A percentile compares a stretch with the other conserved stretches of the same genome.
Evolutionary conservation across 768 basidiomycete species (phyloP).

Genomic region (Leccinum uliginosum): DNA sequence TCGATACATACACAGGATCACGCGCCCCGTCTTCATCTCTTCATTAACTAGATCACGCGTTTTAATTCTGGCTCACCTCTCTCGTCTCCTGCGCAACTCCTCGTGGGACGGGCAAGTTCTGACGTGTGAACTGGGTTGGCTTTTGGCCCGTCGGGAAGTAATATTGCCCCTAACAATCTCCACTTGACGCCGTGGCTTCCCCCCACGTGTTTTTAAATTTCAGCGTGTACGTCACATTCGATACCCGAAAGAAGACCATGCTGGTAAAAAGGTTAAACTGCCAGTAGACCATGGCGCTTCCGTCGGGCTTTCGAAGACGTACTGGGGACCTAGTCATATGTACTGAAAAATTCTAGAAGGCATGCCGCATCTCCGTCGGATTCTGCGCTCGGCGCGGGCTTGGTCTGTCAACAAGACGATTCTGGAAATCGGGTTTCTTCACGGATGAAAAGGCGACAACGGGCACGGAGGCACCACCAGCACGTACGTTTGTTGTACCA

Average conservation of each 20-base stretch:
- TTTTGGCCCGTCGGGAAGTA: neutral
- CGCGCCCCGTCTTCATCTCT: neutral
- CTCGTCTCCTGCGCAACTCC: neutral
- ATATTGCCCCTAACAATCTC: neutral
- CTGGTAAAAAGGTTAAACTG: constrained; percentile 8
- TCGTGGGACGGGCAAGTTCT: neutral
- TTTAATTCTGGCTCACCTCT: neutral
- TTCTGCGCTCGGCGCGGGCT: neutral
- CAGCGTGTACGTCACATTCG: constrained; percentile 6
- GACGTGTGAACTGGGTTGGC: neutral
- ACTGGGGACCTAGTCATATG: too few species aligned
- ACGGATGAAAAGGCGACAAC: neutral
- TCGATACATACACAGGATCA: neutral
- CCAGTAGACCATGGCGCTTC: neutral
- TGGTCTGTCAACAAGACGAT: neutral
- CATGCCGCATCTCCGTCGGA: neutral
- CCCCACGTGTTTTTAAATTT: neutral
- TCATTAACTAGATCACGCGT: neutral
- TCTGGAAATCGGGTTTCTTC: neutral
- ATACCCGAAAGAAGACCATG: neutral
- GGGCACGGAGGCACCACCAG: neutral
- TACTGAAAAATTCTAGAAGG: neutral
- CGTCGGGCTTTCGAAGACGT: neutral
- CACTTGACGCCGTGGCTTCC: neutral
- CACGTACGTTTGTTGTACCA: neutral